Conservation (phyloP, 257 asterid species). For the Handroanthus guayacan region DNA sequence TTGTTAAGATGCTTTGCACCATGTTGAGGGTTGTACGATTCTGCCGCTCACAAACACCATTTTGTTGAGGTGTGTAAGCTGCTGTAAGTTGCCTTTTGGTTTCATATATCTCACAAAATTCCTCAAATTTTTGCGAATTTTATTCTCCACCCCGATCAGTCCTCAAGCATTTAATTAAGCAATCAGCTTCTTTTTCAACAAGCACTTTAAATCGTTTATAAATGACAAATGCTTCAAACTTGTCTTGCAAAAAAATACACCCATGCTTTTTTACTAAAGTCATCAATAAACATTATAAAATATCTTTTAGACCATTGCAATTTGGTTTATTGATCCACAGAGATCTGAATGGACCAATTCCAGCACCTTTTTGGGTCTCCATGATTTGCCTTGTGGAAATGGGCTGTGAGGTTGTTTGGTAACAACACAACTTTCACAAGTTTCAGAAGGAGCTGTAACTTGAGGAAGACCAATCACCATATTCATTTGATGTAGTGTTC, state of each 20-base stretch:
- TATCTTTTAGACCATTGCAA: neutral
- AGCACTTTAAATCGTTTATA: neutral
- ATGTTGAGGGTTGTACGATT: neutral
- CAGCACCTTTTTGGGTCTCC: neutral
- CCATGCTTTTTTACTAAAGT: neutral
- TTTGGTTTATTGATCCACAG: slow-evolving; percentile 13
- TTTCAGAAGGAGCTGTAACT: no score
- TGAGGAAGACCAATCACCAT: no score
- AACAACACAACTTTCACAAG: no score
- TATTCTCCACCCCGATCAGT: no score
- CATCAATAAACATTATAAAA: no score
- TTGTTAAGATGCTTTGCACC: neutral
- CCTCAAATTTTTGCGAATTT: no score
- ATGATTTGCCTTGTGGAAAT: neutral
- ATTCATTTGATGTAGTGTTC: no score
- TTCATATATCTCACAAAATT: no score
- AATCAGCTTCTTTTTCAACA: no score
- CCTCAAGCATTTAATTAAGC: no score
- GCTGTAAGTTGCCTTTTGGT: no score
- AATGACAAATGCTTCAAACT: neutral
- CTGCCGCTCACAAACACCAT: slow-evolving; percentile 8
- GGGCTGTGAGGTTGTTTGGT: no score
- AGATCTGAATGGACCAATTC: slow-evolving; percentile 10
- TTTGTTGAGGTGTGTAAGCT: neutral
- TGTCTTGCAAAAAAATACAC: neutral